A percentile compares a stretch with the other conserved stretches of the same genome.
Evolutionary conservation across 2,329 filamentous ascomycete species (phyloP).

Genomic region (Xylaria sp.): DNA sequence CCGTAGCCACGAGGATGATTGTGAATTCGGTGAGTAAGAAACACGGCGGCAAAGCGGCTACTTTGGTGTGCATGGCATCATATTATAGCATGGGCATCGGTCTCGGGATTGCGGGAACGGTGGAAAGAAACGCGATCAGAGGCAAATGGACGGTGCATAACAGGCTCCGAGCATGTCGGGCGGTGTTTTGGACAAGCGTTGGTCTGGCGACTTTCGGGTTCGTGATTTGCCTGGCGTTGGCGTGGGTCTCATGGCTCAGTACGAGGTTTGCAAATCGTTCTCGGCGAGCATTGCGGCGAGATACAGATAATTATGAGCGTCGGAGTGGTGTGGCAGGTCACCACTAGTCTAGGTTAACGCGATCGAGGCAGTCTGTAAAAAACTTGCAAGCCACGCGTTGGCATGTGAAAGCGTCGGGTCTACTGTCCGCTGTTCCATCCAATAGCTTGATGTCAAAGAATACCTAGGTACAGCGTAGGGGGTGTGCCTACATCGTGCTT

Average conservation of each 20-base stretch:
- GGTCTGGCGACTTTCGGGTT: slow-evolving; percentile 33
- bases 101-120: slow-evolving; percentile 68
- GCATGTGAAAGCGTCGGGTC: not conserved
- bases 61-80: slow-evolving; percentile 56
- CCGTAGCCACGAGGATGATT: slow-evolving; percentile 65
- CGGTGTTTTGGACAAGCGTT: slow-evolving; percentile 34
- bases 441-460: too few species aligned
- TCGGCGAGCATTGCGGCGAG: not conserved
- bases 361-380: too few species aligned
- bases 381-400: not conserved
- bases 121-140: slow-evolving; percentile 53
- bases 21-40: slow-evolving; percentile 55
- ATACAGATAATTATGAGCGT: not conserved
- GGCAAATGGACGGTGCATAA: slow-evolving; percentile 16
- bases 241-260: slow-evolving; percentile 23
- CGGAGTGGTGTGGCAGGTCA: not conserved
- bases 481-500: too few species aligned
- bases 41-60: slow-evolving; percentile 40
- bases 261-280: slow-evolving; percentile 11
- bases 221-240: slow-evolving; percentile 27
- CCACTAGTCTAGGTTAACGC: not conserved
- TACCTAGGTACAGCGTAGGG: too few species aligned
- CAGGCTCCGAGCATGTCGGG: slow-evolving; percentile 34
- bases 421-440: too few species aligned
- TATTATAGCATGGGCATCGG: slow-evolving; percentile 73